phyloP scores from a whole-genome alignment of 2,329 filamentous ascomycete genomes.

The Venturiaceae sp. region DNA sequence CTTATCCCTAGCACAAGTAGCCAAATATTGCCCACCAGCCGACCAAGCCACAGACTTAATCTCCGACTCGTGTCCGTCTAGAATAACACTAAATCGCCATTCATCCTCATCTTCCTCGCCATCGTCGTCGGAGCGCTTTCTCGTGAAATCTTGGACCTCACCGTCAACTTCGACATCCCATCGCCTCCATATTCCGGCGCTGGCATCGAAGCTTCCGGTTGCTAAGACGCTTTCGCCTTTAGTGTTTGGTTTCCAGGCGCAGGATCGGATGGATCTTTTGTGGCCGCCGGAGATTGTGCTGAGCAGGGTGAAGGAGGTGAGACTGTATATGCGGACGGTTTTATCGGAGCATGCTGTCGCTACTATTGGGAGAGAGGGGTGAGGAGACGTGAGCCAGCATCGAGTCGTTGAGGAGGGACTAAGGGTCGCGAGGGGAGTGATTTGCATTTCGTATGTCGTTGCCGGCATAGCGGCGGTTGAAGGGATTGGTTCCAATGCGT shows the following conservation, averaged over 20 bases:
- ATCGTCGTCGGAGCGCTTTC: constrained; percentile 22
- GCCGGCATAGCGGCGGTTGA: not conserved
- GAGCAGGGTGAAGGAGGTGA: constrained; percentile 69
- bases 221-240: constrained; percentile 66
- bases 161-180: constrained; percentile 46
- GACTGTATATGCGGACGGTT: constrained; percentile 79
- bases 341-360: constrained; percentile 84
- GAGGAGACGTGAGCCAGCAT: constrained; percentile 77
- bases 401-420: constrained; percentile 47
- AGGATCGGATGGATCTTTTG: constrained; percentile 75
- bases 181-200: constrained; percentile 59
- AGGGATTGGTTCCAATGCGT: not conserved
- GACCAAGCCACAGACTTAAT: constrained; percentile 73
- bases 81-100: constrained; percentile 84
- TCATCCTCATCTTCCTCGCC: constrained; percentile 61
- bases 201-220: constrained; percentile 89
- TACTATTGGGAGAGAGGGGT: constrained; percentile 77
- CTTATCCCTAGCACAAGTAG: constrained; percentile 88
- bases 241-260: constrained; percentile 73
- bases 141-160: constrained; percentile 21
- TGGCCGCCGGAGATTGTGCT: constrained; percentile 79
- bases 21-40: constrained; percentile 66
- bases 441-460: not conserved
- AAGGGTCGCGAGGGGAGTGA: constrained; percentile 41
- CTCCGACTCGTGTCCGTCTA: constrained; percentile 93